Base-by-base conservation (phyloP, 1,284 basidiomycete genomes). In the Tilletia setariae region DNA sequence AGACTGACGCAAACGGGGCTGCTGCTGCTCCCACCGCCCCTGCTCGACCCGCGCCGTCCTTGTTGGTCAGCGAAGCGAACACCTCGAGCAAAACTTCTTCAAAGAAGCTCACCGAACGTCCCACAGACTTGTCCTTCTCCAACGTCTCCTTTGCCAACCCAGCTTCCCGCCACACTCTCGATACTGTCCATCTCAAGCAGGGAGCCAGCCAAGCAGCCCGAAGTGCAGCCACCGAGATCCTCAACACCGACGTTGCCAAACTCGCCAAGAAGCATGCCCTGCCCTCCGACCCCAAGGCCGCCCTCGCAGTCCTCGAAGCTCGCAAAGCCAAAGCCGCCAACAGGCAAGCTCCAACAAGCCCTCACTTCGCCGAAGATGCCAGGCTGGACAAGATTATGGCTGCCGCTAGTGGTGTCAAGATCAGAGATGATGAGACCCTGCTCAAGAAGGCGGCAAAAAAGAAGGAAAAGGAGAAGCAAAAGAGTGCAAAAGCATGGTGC, bases 391-490 rank as follows among this genome's bases (percentile, higher is more conserved):
- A 77, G 67, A 78, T 75, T 30, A 49, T 77, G 32, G 79, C 79
- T 1, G 76, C 76, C 1, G 75, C 80, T 0, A 68, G 73, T 46
- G 80, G 80, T 42, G 75, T 79, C 68, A 79, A 78, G 72, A 76
- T 81, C 43, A 77, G 79, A 46, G 79, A 81, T 66, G 79, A 81
- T 67, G 80, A 80, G 30, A 69, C 70, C 67, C 44, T 79, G 67
- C 71, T 81, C 30, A 78, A 79, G 61, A 79, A 80, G 67, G 76
- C 76, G 21, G 72, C 70, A 44, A 80, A 80, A 72, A 72, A 72
- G 32, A 76, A 75, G 63, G 80, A 81, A 35, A 78, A 79, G 69
- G 68, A 69, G 11, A 81, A 80, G 70, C 72, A 72, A 11, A 80
- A 80, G 66, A 79, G 78, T 64, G 67, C 70, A 47, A 75, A 72